Percentiles rank a stretch among this genome's conserved stretches.
These are phyloP conservation scores for Saccharomycopsis oosterbeekiorum DNA, from an alignment of 805 yeast species.

Conservation along the genomic window DNA sequence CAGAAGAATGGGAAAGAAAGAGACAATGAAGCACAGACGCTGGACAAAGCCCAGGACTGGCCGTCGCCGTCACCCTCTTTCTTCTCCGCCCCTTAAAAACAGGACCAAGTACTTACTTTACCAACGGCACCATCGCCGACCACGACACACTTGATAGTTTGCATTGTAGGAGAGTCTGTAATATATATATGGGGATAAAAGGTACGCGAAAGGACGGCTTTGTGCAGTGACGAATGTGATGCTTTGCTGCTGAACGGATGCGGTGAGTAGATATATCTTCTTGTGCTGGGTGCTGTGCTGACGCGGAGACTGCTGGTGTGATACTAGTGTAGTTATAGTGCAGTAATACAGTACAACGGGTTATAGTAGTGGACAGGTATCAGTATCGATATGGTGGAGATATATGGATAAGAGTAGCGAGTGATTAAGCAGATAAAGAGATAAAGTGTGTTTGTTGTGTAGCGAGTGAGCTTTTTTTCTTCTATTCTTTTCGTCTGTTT, in stretches of 20 bases:
- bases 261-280: neutral
- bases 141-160: slow-evolving; percentile 82
- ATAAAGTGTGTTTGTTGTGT: neutral
- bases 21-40: neutral
- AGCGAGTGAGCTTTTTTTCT: neutral
- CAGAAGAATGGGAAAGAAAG: neutral
- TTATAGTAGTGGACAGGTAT: neutral
- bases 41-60: neutral
- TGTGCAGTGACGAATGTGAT: no score
- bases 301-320: no score
- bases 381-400: neutral
- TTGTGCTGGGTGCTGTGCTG: no score
- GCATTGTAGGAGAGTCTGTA: slow-evolving; percentile 29
- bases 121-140: slow-evolving; percentile 99
- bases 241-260: no score
- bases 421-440: neutral
- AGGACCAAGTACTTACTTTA: slow-evolving; percentile 34
- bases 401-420: neutral
- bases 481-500: neutral
- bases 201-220: no score
- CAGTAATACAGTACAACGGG: neutral
- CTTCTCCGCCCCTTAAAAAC: neutral
- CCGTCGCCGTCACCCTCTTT: neutral
- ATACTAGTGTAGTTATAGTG: no score
- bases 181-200: no score